phyloP scores from a whole-genome alignment of 208 protist species.

The Leishmania mexicana region DNA sequence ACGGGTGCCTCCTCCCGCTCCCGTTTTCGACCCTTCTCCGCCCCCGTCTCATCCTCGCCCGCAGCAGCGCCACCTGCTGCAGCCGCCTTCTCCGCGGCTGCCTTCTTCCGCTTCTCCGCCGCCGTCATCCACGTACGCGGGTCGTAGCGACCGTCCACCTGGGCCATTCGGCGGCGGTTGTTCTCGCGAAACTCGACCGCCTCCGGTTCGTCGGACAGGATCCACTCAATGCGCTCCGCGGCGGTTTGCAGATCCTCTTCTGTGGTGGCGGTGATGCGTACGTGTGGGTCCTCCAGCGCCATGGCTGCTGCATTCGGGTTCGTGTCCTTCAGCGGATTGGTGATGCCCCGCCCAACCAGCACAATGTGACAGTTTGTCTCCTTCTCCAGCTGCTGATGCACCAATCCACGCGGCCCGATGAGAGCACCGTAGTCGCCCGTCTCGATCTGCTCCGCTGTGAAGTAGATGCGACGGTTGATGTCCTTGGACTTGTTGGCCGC shows the following conservation, averaged over 20 bases:
- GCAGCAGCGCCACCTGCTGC: conserved; percentile 8
- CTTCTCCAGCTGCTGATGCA: conserved; percentile 90
- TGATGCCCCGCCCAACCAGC: conserved; percentile 91
- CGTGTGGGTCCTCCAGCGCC: conserved; percentile 89
- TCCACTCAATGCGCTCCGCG: conserved; percentile 92
- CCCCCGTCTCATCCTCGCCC: conserved; percentile 15
- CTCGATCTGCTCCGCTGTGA: conserved; percentile 87
- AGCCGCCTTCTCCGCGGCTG: conserved; percentile 26
- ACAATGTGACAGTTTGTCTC: conserved; percentile 90
- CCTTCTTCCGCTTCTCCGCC: conserved; percentile 41
- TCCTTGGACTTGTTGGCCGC: conserved; percentile 59
- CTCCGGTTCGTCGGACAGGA: conserved; percentile 90
- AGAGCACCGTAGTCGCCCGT: conserved; percentile 88
- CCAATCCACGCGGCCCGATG: conserved; percentile 84
- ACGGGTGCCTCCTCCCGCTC: conserved; percentile 36
- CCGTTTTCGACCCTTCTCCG: conserved; percentile 45
- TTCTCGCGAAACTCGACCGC: conserved; percentile 89
- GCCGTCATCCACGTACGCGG: conserved; percentile 86
- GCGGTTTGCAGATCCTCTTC: conserved; percentile 88
- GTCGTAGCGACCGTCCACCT: conserved; percentile 92
- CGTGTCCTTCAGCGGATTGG: conserved; percentile 87
- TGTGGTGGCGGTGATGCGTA: conserved; percentile 85
- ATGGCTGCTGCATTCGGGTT: conserved; percentile 70
- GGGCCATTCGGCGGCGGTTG: conserved; percentile 87
- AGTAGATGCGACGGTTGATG: conserved; percentile 88